Conservation (phyloP, 495 filamentous ascomycete genomes). For the Penicillium cataractarum region DNA sequence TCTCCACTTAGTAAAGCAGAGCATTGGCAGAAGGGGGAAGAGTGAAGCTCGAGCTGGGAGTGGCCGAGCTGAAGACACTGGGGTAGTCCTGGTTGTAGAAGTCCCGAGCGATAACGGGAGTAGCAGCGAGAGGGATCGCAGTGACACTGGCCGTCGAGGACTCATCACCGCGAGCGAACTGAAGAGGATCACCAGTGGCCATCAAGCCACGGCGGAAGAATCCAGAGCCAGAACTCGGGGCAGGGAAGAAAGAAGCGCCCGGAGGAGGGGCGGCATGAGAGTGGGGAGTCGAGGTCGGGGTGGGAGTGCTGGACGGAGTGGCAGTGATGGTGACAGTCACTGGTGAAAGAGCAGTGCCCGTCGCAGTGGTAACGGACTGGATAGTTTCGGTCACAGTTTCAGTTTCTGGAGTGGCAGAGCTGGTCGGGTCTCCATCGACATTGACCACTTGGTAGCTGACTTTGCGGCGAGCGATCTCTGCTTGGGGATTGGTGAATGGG, state of each 20-base stretch:
- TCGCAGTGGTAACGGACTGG: constrained; percentile 27
- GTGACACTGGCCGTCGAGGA: constrained; percentile 16
- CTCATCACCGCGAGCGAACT: constrained; percentile 24
- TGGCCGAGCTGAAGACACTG: constrained; percentile 12
- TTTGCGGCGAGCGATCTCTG: constrained; percentile 35
- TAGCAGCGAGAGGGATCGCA: constrained; percentile 13
- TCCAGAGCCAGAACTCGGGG: background rate
- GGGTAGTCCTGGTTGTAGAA: background rate
- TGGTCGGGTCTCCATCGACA: constrained; percentile 43
- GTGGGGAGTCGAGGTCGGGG: constrained; percentile 21
- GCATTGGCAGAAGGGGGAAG: constrained; percentile 13
- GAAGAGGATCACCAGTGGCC: constrained; percentile 24
- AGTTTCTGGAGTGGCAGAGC: constrained; percentile 25
- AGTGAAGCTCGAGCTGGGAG: constrained; percentile 21
- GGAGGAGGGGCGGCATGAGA: constrained; percentile 17
- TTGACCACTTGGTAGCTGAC: constrained; percentile 52
- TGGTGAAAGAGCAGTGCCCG: constrained; percentile 29
- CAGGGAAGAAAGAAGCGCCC: constrained; percentile 22
- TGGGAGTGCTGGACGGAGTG: constrained; percentile 22
- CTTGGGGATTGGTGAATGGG: constrained; percentile 35
- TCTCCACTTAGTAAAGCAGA: constrained; percentile 12
- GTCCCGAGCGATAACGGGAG: constrained; percentile 12
- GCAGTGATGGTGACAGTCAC: constrained; percentile 41
- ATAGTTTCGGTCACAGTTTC: constrained; percentile 41
- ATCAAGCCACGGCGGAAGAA: constrained; percentile 31